These are phyloP conservation scores for Physcia stellaris DNA, from an alignment of 495 filamentous ascomycete species.

Conservation along the genomic window DNA sequence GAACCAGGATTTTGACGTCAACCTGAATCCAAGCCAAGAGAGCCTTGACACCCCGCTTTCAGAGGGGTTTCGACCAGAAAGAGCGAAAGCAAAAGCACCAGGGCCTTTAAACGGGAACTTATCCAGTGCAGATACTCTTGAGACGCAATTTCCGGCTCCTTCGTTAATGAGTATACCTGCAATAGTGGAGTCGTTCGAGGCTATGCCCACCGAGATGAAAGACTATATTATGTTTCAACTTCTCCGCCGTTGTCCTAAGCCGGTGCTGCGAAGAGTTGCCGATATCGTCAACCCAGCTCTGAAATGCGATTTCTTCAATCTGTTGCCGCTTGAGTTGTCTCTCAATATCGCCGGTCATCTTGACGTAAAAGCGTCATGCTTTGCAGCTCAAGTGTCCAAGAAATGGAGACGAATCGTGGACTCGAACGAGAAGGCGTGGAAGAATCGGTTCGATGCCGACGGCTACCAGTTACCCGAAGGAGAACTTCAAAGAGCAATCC, in stretches of 20 bases:
- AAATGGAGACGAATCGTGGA: conserved; percentile 84
- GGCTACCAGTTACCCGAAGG: conserved; percentile 65
- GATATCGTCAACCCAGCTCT: conserved; percentile 91
- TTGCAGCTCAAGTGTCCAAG: conserved; percentile 86
- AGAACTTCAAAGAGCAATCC: conserved; percentile 74
- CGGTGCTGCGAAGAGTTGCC: conserved; percentile 82
- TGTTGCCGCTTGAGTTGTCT: conserved; percentile 76
- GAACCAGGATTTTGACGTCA: background rate
- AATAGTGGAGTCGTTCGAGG: conserved; percentile 83
- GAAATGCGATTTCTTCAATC: conserved; percentile 79
- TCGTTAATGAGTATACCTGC: conserved; percentile 60
- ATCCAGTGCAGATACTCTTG: background rate
- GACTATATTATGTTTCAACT: conserved; percentile 94
- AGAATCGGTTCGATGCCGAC: conserved; percentile 76
- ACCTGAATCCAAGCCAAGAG: background rate
- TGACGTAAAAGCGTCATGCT: conserved; percentile 75
- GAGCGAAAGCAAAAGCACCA: background rate
- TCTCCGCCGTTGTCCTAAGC: conserved; percentile 73
- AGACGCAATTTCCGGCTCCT: conserved; percentile 18
- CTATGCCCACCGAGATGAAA: conserved; percentile 77
- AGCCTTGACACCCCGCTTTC: background rate
- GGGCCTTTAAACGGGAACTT: background rate
- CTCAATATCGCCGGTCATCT: conserved; percentile 79
- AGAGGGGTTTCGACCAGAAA: background rate
- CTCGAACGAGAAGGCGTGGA: conserved; percentile 90